A percentile compares a stretch with the other conserved stretches of the same genome.
Conservation (phyloP, 768 basidiomycete genomes). For the Clitopilus passeckerianus region DNA sequence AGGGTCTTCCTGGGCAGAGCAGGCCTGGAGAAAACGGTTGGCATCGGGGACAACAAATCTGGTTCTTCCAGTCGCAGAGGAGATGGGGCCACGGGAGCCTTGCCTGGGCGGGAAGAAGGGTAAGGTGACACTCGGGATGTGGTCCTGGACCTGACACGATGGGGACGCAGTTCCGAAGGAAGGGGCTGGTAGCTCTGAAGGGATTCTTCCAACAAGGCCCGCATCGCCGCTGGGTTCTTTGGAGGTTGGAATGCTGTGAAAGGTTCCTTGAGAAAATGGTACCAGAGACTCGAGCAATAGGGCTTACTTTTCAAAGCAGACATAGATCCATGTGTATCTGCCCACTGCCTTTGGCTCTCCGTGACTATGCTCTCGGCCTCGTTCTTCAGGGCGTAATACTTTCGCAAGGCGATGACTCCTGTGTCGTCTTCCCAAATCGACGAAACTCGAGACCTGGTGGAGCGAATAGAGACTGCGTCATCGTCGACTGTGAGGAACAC, state of each 20-base stretch:
- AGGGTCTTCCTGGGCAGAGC: conserved; percentile 24
- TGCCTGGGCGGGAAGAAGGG: conserved; percentile 44
- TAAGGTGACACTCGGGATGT: conserved; percentile 74
- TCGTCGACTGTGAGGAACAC: conserved; percentile 52
- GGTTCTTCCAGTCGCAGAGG: conserved; percentile 30
- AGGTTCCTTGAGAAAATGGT: background rate
- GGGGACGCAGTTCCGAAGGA: conserved; percentile 64
- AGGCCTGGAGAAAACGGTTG: conserved; percentile 12
- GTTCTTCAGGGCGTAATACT: conserved; percentile 63
- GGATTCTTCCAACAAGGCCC: conserved; percentile 68
- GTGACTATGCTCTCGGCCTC: conserved; percentile 63
- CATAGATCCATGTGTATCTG: conserved; percentile 69
- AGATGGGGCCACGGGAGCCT: conserved; percentile 23
- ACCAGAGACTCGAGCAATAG: background rate
- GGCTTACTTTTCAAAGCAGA: conserved; percentile 68
- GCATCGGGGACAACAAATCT: conserved; percentile 18
- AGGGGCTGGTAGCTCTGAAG: conserved; percentile 67
- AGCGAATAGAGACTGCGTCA: conserved; percentile 43
- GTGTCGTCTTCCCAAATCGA: conserved; percentile 63
- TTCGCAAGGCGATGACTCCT: conserved; percentile 60
- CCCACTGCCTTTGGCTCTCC: conserved; percentile 64
- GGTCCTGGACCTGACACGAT: conserved; percentile 60
- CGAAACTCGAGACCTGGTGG: conserved; percentile 23
- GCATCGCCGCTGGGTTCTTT: conserved; percentile 58
- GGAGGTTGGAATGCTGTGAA: conserved; percentile 68